Evolutionary conservation across 306 rosid genomes (phyloP).

Genomic region (Castanea crenata): DNA sequence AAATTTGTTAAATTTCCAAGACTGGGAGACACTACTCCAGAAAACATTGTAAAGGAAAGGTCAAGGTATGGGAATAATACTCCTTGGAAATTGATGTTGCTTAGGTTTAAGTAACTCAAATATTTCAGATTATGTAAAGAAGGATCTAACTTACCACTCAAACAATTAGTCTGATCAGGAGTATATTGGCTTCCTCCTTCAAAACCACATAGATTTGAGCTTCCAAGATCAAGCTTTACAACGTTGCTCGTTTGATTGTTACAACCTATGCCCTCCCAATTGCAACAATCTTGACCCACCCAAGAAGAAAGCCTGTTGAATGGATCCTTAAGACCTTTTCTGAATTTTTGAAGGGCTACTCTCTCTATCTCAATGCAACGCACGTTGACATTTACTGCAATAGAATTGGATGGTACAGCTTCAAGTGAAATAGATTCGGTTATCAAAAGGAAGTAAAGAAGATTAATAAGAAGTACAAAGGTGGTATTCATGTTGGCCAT

Average conservation of each 20-base stretch:
- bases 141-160: constrained; percentile 25
- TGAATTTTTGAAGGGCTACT: too few species aligned
- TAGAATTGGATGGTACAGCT: neutral
- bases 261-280: constrained; percentile 24
- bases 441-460: neutral
- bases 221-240: constrained; percentile 11
- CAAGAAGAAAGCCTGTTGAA: constrained; percentile 25
- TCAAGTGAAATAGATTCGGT: neutral
- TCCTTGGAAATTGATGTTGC: too few species aligned
- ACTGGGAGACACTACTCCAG: neutral
- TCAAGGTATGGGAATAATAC: too few species aligned
- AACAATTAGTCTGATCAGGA: neutral
- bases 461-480: neutral
- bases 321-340: constrained; percentile 4
- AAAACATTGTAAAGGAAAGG: neutral
- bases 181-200: neutral
- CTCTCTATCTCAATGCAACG: too few species aligned
- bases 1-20: too few species aligned
- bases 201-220: neutral
- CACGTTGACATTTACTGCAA: too few species aligned
- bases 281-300: constrained; percentile 25
- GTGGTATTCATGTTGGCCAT: neutral
- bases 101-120: too few species aligned
- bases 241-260: constrained; percentile 8
- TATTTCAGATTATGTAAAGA: constrained; percentile 1